Evolutionary conservation across 225 moss, liverwort and hornwort genomes (phyloP).

Genomic region (Polytrichum formosum): DNA sequence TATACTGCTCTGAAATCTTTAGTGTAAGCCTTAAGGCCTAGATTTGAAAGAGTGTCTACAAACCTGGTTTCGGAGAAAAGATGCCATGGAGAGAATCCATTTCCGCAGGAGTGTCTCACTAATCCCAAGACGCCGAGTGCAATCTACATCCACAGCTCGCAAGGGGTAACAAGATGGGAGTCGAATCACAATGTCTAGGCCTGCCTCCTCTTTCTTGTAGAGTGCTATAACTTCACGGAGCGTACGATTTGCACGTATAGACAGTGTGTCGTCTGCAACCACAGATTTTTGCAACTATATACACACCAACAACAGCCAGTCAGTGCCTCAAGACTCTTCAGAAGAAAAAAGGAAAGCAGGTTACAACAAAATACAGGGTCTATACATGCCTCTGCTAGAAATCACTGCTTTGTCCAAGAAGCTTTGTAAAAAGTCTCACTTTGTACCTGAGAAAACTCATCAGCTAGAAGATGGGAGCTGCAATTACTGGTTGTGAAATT

Average conservation of each 20-base stretch:
- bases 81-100: conserved; percentile 96
- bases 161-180: conserved; percentile 89
- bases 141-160: conserved; percentile 83
- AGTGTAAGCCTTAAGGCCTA: too few relatives aligned
- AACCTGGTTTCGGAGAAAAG: conserved; percentile 95
- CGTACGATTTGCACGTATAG: conserved; percentile 78
- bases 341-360: too few relatives aligned
- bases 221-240: conserved; percentile 85
- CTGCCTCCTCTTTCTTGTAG: conserved; percentile 93
- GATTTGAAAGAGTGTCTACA: conserved; percentile 6
- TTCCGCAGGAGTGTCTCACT: conserved; percentile 82
- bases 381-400: too few relatives aligned
- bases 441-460: conserved; percentile 85
- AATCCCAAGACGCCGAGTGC: conserved; percentile 84
- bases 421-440: neutral
- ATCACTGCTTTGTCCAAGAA: too few relatives aligned
- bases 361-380: too few relatives aligned
- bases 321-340: neutral
- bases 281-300: conserved; percentile 85
- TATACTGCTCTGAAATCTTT: too few relatives aligned
- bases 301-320: neutral
- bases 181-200: conserved; percentile 83
- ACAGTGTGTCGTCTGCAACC: conserved; percentile 83
- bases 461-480: conserved; percentile 82
- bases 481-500: conserved; percentile 85